Base-by-base conservation (phyloP, 139 green algal genomes). In the Coccomyxa sp. region DNA sequence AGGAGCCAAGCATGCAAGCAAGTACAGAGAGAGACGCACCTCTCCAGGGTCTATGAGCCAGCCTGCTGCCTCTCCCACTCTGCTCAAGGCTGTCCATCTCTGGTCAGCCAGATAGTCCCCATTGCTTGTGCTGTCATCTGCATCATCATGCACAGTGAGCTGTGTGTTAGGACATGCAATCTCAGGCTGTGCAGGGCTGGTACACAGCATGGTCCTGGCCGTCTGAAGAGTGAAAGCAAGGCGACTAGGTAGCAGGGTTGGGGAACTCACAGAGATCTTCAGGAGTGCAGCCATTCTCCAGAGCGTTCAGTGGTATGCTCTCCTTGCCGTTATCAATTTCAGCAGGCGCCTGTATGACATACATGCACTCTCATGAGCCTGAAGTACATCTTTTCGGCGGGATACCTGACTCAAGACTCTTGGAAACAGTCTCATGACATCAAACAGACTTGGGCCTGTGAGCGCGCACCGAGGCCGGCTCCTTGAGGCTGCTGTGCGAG, bases 21-120 rank as follows among this genome's bases (percentile, higher is more conserved):
- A 37, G 14, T 7, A 8, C 29, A 39, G 12, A 75, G 27, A 38
- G 9, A n/a, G 12, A 77, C 74, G 50, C 77, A 91, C 81, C 69
- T 89, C 55, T 6, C 34, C 38, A 9, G 83, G 75, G 39, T 84
- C 69, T 1, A 88, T 81, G 40, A 89, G 83, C 79, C 79, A 83
- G 36, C 86, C 40, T 73, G 75, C 64, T 54, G 70, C 58, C n/a
- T 68, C 8, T 69, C 84, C 73, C 78, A 87, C 35, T 69, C 68
- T 81, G 37, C 80, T 68, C 69, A 84, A 70, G 27, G 39, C 80
- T 24, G 50, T 31, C 80, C 80, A 84, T 5, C 75, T 70, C 44
- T 55, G 50, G 37, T 75, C 68, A 14, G 37, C 29, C 76, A 80
- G 34, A 24, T 73, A 79, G 29, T 29, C 73, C n/a, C 73, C 39